Evolutionary conservation across 2,329 filamentous ascomycete genomes (phyloP).

Genomic region (Fusarium sp.): DNA sequence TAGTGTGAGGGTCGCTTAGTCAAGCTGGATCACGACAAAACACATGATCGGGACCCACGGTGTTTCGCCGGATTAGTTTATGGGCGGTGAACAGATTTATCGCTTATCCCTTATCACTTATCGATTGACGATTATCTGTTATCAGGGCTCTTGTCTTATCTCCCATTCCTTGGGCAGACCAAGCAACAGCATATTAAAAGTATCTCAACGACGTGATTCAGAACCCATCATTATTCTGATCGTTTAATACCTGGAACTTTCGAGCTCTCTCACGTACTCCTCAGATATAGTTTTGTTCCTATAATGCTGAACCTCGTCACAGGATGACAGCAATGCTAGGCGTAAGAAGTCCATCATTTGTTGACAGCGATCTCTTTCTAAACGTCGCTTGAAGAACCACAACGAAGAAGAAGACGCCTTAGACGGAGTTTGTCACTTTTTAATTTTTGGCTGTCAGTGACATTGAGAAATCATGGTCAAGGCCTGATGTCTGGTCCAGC

Average conservation of each 20-base stretch:
- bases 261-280: too few relatives aligned
- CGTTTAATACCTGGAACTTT: neutral
- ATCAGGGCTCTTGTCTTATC: neutral
- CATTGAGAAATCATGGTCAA: too few relatives aligned
- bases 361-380: too few relatives aligned
- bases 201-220: neutral
- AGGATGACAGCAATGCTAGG: too few relatives aligned
- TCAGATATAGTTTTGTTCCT: too few relatives aligned
- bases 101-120: neutral
- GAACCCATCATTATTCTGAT: neutral
- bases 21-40: neutral
- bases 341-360: rapidly evolving
- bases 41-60: constrained; percentile 20
- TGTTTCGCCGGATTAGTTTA: neutral
- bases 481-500: rapidly evolving
- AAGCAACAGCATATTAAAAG: neutral
- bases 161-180: neutral
- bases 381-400: too few relatives aligned
- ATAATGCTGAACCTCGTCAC: too few relatives aligned
- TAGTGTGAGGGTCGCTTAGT: neutral
- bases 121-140: rapidly evolving
- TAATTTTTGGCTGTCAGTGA: neutral
- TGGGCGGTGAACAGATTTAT: neutral
- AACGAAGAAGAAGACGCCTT: too few relatives aligned
- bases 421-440: neutral